phyloP scores from a whole-genome alignment of 768 basidiomycete genomes.

The Mycena amicta region DNA sequence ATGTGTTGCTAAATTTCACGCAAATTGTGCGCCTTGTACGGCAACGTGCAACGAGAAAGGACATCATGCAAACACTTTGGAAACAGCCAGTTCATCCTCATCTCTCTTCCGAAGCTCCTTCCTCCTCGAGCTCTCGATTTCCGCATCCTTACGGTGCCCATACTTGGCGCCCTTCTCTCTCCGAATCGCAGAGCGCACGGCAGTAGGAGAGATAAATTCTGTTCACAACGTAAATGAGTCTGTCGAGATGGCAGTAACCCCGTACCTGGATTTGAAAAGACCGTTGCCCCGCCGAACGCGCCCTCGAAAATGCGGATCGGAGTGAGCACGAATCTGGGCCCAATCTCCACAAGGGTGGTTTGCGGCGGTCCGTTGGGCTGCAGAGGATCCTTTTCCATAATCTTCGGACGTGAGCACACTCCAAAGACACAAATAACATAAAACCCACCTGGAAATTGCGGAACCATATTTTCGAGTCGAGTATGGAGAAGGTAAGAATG shows the following conservation, averaged over 20 bases:
- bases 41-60: neutral
- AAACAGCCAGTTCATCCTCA: constrained; percentile 81
- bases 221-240: constrained; percentile 13
- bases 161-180: constrained; percentile 82
- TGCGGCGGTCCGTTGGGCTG: constrained; percentile 85
- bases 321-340: constrained; percentile 94
- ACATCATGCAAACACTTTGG: constrained; percentile 85
- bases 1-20: neutral
- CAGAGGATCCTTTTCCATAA: constrained; percentile 90
- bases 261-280: constrained; percentile 92
- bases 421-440: neutral
- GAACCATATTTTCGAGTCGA: constrained; percentile 98
- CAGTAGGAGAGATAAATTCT: constrained; percentile 94
- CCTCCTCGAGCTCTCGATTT: constrained; percentile 65
- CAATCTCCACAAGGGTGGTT: constrained; percentile 93
- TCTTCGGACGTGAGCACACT: constrained; percentile 48
- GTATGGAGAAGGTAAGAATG: constrained; percentile 91
- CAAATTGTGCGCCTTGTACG: too few species aligned
- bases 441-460: constrained; percentile 89
- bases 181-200: constrained; percentile 69
- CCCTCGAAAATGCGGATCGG: constrained; percentile 99
- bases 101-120: constrained; percentile 62
- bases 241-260: neutral
- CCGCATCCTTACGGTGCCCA: constrained; percentile 75
- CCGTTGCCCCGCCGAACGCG: constrained; percentile 91